phyloP scores from a whole-genome alignment of 352 stramenopile species.

The Globisporangium camurandrum region DNA sequence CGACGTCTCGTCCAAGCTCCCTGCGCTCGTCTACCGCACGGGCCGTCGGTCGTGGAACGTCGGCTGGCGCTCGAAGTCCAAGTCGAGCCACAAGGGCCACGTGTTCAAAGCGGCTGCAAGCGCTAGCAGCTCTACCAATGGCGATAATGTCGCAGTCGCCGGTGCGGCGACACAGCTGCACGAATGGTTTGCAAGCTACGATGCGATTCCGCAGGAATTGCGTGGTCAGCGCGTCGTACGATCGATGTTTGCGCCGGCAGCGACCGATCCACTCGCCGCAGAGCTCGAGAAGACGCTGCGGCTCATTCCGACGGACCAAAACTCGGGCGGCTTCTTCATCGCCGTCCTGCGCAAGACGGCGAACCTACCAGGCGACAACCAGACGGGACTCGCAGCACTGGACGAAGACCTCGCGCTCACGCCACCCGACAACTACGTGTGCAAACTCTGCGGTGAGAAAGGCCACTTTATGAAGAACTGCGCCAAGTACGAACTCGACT shows the following conservation, averaged over 20 bases:
- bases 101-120: slow-evolving; percentile 30
- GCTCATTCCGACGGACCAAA: slow-evolving; percentile 95
- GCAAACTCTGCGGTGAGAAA: slow-evolving; percentile 57
- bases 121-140: too few relatives aligned
- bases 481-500: slow-evolving; percentile 41
- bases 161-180: slow-evolving; percentile 24
- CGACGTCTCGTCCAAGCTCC: slow-evolving; percentile 64
- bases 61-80: slow-evolving; percentile 84
- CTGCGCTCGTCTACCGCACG: slow-evolving; percentile 41
- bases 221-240: slow-evolving; percentile 53
- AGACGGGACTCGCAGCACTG: slow-evolving; percentile 34
- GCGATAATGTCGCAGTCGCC: background rate
- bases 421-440: slow-evolving; percentile 59
- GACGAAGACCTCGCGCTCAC: slow-evolving; percentile 37
- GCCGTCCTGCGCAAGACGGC: slow-evolving; percentile 88
- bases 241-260: slow-evolving; percentile 81
- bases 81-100: slow-evolving; percentile 76
- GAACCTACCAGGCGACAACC: slow-evolving; percentile 46
- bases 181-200: slow-evolving; percentile 71
- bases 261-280: slow-evolving; percentile 14
- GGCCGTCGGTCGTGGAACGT: slow-evolving; percentile 61
- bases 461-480: slow-evolving; percentile 79
- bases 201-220: slow-evolving; percentile 47
- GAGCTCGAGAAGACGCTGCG: slow-evolving; percentile 89
- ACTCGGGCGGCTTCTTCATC: slow-evolving; percentile 99